Base-by-base conservation (phyloP, 805 yeast species). In the Kodamaea fukazawae region DNA sequence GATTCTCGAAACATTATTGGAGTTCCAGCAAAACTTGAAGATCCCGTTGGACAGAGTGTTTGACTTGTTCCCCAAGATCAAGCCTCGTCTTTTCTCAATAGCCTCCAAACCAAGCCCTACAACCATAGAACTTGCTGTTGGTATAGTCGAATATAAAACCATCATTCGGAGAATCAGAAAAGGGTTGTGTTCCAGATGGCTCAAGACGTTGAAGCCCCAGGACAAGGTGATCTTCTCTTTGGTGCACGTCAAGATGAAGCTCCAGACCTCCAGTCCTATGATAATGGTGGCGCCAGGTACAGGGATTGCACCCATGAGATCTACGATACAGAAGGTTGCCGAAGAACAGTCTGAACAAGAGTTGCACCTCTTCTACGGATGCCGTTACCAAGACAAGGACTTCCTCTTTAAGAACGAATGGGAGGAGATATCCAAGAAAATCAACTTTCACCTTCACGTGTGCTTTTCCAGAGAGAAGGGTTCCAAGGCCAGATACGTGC, bases 221-320 rank as follows among this genome's bases (percentile, higher is more conserved):
- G 84, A 78, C 46, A 46, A 60, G 5, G 53, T 90, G 2, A 61
- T 76, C 10, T 80, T 76, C 45, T 72, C 77, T 17, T 46, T 83
- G 7, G 73, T 75, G 41, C 57, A 61, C 22, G 76, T 81, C 45
- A 58, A 67, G 10, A 46, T 79, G 32, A 60, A 60, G 29, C 63
- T 74, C 10, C 36, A 37, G 10, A 42, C 57, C 36, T 7, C 34
- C 28, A 56, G 61, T 32, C 57, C 96, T 0, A 62, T 85, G 17
- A 63, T 93, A 3, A 67, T 91, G 75, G 72, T 91, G 3, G 83
- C 91, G 1, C 95, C 99, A 0, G 99, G 99, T 3, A 95, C 98
- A 0, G 99, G 99, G 2, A 70, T 93, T 8, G 99, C 99, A 0
- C 99, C 99, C 2, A 79, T 91, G 75, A 77, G 87, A 52, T 75